Conservation (phyloP, 305 asterid genomes). For the Fraxinus angustifolia region DNA sequence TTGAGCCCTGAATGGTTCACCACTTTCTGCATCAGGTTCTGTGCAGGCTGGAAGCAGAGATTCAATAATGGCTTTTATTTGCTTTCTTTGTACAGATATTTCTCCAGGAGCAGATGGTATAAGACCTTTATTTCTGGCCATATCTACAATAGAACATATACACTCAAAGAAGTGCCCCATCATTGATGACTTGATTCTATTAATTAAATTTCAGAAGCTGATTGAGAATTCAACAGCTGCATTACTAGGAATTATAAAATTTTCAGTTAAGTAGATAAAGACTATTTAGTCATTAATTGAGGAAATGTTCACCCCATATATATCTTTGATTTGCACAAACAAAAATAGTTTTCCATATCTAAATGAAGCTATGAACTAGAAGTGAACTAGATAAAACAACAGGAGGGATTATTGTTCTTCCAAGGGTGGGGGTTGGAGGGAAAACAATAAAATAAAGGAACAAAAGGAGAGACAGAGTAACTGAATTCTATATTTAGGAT, state of each 20-base stretch:
- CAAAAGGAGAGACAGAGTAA: background rate
- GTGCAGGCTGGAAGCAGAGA: slow-evolving; percentile 98
- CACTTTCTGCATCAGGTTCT: slow-evolving; percentile 70
- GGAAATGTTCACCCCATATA: background rate
- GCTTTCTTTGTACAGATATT: slow-evolving; percentile 70
- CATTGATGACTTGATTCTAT: background rate
- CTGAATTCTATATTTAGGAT: background rate
- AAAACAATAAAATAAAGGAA: background rate
- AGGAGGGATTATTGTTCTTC: background rate
- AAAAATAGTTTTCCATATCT: background rate
- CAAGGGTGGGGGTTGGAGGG: background rate
- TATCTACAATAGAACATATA: slow-evolving; percentile 48
- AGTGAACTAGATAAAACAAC: background rate
- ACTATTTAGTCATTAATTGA: background rate
- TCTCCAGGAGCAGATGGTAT: slow-evolving; percentile 90
- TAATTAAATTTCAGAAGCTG: background rate
- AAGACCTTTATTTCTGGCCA: slow-evolving; percentile 97
- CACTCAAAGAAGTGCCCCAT: slow-evolving; percentile 20
- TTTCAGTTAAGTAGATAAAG: background rate
- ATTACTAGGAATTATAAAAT: slow-evolving; percentile 7
- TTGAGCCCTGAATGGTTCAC: slow-evolving; percentile 88
- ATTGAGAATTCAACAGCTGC: background rate
- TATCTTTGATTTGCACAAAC: background rate
- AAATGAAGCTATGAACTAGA: slow-evolving; percentile 15
- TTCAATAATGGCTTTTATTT: slow-evolving; percentile 84